Conservation (phyloP, 2,329 filamentous ascomycete genomes). For the Pyrenochaeta sp. region DNA sequence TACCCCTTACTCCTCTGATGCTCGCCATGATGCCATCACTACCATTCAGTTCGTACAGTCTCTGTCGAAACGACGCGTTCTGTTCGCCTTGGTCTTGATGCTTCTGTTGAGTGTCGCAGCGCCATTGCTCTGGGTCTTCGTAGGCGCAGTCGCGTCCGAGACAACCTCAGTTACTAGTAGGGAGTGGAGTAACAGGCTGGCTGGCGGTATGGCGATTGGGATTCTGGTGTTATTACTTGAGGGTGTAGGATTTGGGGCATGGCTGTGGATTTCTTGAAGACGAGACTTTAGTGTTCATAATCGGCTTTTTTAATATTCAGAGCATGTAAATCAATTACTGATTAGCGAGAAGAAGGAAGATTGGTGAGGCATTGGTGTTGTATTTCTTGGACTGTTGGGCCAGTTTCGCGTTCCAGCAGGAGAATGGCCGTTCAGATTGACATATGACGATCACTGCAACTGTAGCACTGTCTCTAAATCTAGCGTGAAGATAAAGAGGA, state of each 20-base stretch:
- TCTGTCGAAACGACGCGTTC: slow-evolving; percentile 21
- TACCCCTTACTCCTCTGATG: neutral
- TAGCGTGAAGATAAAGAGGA: too few species aligned
- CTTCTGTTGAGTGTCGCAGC: slow-evolving; percentile 22
- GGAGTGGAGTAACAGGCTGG: slow-evolving; percentile 23
- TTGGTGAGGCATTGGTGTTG: too few species aligned
- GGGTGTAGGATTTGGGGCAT: slow-evolving; percentile 17
- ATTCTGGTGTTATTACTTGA: slow-evolving; percentile 25
- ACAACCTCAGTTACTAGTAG: too few species aligned
- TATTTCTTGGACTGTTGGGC: too few species aligned
- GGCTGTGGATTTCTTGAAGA: slow-evolving; percentile 15
- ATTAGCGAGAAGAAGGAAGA: too few species aligned
- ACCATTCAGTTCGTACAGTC: slow-evolving; percentile 37
- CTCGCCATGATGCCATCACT: slow-evolving; percentile 14
- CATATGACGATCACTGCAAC: too few species aligned
- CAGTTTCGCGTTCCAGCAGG: too few species aligned
- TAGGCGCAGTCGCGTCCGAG: slow-evolving; percentile 17
- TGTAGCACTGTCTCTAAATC: too few species aligned
- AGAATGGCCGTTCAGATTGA: too few species aligned
- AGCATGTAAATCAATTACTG: too few species aligned
- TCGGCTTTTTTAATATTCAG: too few species aligned
- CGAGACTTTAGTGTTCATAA: too few species aligned
- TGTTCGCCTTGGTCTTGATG: slow-evolving; percentile 21
- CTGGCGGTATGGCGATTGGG: slow-evolving; percentile 28
- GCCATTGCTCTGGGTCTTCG: slow-evolving; percentile 32